Percentiles rank a stretch among this genome's conserved stretches.
phyloP scores from a whole-genome alignment of 2,329 filamentous ascomycete genomes.

The Epichloe hybrida region DNA sequence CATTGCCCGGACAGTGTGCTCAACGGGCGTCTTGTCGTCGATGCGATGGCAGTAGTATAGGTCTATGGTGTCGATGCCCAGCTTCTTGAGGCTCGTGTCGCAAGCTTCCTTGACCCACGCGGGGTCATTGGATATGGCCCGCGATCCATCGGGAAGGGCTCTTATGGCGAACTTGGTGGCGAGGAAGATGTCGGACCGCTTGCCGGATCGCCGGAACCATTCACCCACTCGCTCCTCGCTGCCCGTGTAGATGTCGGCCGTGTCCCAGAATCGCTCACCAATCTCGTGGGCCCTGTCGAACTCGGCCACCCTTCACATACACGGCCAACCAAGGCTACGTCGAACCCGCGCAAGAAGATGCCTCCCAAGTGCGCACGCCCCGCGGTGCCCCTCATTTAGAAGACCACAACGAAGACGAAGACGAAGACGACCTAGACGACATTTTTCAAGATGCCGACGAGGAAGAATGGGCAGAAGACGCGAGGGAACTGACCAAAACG shows the following conservation, averaged over 20 bases:
- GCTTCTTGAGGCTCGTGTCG: conserved; percentile 25
- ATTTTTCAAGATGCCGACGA: conserved; percentile 35
- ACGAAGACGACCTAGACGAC: conserved; percentile 27
- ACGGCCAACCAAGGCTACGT: conserved; percentile 29
- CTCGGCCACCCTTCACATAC: conserved; percentile 31
- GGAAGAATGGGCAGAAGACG: conserved; percentile 45
- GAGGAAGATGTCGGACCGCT: conserved; percentile 34
- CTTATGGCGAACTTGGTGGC: conserved; percentile 25
- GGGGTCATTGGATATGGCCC: conserved; percentile 1
- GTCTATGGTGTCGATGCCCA: conserved; percentile 41
- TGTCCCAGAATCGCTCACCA: conserved; percentile 40
- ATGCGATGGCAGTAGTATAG: conserved; percentile 41
- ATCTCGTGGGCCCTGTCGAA: conserved; percentile 34
- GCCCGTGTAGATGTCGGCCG: conserved; percentile 31
- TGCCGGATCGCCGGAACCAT: conserved; percentile 36
- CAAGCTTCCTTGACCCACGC: conserved; percentile 9
- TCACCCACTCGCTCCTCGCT: conserved; percentile 35
- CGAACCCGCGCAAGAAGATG: conserved; percentile 22
- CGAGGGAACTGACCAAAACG: conserved; percentile 65
- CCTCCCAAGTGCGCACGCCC: conserved; percentile 18
- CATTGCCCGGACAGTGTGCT: conserved; percentile 37
- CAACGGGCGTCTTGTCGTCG: conserved; percentile 30
- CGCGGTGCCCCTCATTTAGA: conserved; percentile 12
- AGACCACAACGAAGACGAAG: conserved; percentile 17
- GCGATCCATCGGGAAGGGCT: not conserved